Base-by-base conservation (phyloP, 2,329 filamentous ascomycete genomes). In the Xylaria arbuscula region DNA sequence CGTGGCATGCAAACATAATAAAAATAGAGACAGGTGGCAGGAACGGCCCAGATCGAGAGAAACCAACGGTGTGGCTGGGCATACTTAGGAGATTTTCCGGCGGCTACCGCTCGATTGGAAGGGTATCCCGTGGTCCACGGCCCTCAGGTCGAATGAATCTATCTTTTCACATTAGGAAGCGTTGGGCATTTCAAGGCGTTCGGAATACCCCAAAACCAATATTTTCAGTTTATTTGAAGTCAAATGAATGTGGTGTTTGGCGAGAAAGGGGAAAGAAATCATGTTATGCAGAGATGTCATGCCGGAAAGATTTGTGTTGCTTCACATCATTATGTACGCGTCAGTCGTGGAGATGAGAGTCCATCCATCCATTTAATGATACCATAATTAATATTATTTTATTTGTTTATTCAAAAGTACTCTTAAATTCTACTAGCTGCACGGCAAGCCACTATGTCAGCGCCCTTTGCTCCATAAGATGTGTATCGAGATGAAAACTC, bases 131-230 rank as follows among this genome's bases (percentile, higher is more conserved):
- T 56, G 59, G 64, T 13, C 55, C 2, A 15, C 28, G 19, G 36
- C 42, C n/a, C 42, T 58, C 1, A 7, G 3, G 6, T 24, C 0
- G 15, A 13, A 36, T 22, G 53, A 56, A 22, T 22, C 4, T 2
- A 32, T 24, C 15, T 56, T 42, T 47, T 55, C 48, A 15, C 36
- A 51, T 56, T 45, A 6, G 50, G 24, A 42, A 51, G 32, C 17
- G 62, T 63, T 57, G 10, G 17, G 66, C 66, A 70, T 70, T 53
- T 60, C 51, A 59, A 58, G 69, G 69, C 66, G 69, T 69, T 70
- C 24, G 38, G 63, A 55, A 54, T 32, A 28, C 5, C 53, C 60
- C 56, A 53, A 45, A 61, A 17, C 10, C n/a, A 38, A 22, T 48
- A 6, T 7, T 7, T 51, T 1, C 24, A 24, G 11, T 28, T 11